phyloP scores from a whole-genome alignment of 176 grass and related monocot species.

The Typha latifolia region DNA sequence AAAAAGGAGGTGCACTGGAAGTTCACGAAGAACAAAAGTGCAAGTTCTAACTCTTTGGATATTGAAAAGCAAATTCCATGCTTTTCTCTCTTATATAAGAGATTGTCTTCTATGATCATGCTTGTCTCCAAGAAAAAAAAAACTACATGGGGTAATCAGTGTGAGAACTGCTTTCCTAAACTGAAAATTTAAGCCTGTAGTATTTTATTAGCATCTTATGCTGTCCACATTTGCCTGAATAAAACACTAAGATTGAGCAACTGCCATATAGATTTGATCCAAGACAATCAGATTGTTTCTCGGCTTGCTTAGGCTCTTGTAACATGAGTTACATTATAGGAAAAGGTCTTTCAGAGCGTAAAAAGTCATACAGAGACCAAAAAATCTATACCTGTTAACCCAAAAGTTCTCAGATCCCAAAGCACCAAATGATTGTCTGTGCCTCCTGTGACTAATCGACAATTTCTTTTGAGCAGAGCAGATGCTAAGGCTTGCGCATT shows the following conservation, averaged over 20 bases:
- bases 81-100: too few species aligned
- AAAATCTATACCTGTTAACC: constrained; percentile 43
- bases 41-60: too few species aligned
- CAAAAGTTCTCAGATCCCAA: constrained; percentile 71
- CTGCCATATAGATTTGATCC: not conserved
- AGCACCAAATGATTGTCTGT: constrained; percentile 73
- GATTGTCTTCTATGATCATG: too few species aligned
- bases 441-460: constrained; percentile 54
- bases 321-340: not conserved
- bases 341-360: not conserved
- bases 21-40: too few species aligned
- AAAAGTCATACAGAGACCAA: not conserved
- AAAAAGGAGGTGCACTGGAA: too few species aligned
- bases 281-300: not conserved
- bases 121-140: too few species aligned
- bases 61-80: too few species aligned
- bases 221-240: not conserved
- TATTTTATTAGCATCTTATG: not conserved
- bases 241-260: not conserved
- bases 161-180: not conserved
- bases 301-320: too few species aligned
- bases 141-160: too few species aligned
- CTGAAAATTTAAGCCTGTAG: not conserved
- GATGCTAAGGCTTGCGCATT: constrained; percentile 54
- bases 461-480: constrained; percentile 56